Evolutionary conservation across 306 rosid species (phyloP), one percentile per base, ranked within the genome.

Genomic region (Malus orientalis): DNA sequence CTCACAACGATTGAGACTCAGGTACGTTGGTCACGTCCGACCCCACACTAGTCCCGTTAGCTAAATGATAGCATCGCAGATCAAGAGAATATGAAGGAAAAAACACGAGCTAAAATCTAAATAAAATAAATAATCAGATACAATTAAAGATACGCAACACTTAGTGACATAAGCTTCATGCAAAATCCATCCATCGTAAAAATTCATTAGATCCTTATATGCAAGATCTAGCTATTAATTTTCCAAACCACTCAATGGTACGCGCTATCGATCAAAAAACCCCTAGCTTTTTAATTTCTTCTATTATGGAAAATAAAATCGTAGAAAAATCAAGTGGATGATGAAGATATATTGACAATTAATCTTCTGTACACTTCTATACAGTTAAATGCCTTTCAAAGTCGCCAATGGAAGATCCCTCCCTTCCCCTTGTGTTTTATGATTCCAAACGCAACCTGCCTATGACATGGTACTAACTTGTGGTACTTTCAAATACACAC

Each of bases 401-500:
- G 53, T 10, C 11, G 33, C 32, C 54, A 72, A 20, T 27, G 42
- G 30, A 54, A 32, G 62, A 70, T 30, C 12, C 29, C 18, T 19
- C 2, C 10, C 20, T 15, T 15, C 1, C 15, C 42, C 25, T 71
- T 51, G 11, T 54, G 45, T 71, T 32, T 44, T 14, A 25, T 25
- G 11, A 74, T 25, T 60, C 11, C 40, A 60, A 42, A 25, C 25
- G 59, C 69, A 44, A 44, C 59, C 77, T 42, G 61, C 42, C 77
- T 61, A 74, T 42, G 44, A 42, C 77, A 25, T 44, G 16, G 69
- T 23, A 27, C 27, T 73, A 82, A 65, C 87, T 38, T 79, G 81
- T 66, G 89, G 83, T 76, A 89, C 88, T 85, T 87, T 88, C 77
- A 92, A 58, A 82, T 81, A 95, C 68, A 92, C 91, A 85, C 89